Conservation (phyloP, 257 asterid species). For the Hygrophila difformis region DNA sequence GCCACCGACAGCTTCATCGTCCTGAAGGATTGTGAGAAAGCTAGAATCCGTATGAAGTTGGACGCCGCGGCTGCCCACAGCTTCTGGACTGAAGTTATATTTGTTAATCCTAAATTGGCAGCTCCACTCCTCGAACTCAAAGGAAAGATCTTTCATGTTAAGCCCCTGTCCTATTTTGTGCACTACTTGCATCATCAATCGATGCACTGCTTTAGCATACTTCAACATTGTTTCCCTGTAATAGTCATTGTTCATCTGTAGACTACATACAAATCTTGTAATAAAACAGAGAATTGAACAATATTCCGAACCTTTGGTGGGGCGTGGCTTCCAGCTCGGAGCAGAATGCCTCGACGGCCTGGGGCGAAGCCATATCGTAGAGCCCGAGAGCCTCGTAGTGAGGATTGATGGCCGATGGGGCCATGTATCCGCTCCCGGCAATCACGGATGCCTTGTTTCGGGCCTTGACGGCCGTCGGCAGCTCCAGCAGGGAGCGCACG, state of each 20-base stretch:
- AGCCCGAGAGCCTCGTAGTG: conserved; percentile 64
- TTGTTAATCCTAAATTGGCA: conserved; percentile 66
- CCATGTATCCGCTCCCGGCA: conserved; percentile 55
- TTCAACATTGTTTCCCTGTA: conserved; percentile 37
- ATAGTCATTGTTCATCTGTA: background rate
- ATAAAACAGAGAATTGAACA: background rate
- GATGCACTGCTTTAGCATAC: conserved; percentile 51
- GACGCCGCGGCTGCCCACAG: conserved; percentile 41
- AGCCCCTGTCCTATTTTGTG: conserved; percentile 34
- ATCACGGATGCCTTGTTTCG: conserved; percentile 32
- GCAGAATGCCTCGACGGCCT: conserved; percentile 42
- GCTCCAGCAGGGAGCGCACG: conserved; percentile 29
- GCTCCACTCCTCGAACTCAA: conserved; percentile 43
- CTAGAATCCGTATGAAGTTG: conserved; percentile 66
- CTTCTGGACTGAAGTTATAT: conserved; percentile 41
- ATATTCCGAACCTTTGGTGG: conserved; percentile 34
- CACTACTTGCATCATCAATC: conserved; percentile 30
- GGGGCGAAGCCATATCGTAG: conserved; percentile 35
- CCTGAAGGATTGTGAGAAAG: conserved; percentile 61
- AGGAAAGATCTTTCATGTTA: background rate
- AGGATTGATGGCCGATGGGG: conserved; percentile 44
- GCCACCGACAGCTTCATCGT: conserved; percentile 58
- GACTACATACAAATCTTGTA: background rate
- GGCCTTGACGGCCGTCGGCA: conserved; percentile 35
- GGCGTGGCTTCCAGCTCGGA: conserved; percentile 36